phyloP scores from a whole-genome alignment of 306 rosid species.

The Arachis hypogaea region DNA sequence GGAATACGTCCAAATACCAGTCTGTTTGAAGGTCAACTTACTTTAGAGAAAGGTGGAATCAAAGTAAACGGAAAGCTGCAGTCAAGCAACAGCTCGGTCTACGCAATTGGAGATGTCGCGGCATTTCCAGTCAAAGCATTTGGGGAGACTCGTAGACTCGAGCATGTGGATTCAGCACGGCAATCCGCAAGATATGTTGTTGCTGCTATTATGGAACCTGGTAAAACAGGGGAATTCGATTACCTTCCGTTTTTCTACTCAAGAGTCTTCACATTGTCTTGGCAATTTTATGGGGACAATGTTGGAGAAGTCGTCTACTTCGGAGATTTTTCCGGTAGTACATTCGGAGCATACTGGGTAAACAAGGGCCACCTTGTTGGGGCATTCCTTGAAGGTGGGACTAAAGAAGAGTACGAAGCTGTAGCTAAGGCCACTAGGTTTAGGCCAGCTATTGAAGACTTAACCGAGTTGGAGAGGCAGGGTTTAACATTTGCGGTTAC shows the following conservation, averaged over 20 bases:
- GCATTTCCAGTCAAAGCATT: conserved; percentile 92
- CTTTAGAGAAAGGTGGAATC: conserved; percentile 97
- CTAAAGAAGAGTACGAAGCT: conserved; percentile 48
- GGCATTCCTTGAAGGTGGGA: conserved; percentile 50
- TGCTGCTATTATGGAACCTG: conserved; percentile 73
- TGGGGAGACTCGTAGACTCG: conserved; percentile 88
- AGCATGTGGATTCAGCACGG: conserved; percentile 93
- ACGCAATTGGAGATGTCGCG: conserved; percentile 97
- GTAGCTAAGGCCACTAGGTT: conserved; percentile 62
- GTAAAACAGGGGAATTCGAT: conserved; percentile 71
- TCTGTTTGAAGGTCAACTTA: conserved; percentile 95
- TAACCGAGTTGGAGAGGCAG: conserved; percentile 75
- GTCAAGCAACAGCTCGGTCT: conserved; percentile 82
- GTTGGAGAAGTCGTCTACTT: conserved; percentile 80
- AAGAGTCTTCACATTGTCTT: conserved; percentile 84
- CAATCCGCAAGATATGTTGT: conserved; percentile 85
- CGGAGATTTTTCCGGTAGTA: conserved; percentile 77
- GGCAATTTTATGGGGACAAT: conserved; percentile 96
- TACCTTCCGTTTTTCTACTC: conserved; percentile 96
- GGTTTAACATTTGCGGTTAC: conserved; percentile 77
- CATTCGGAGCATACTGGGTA: conserved; percentile 94
- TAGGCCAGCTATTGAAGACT: conserved; percentile 74
- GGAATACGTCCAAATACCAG: conserved; percentile 98
- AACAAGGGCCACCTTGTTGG: conserved; percentile 81
- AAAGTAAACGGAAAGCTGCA: conserved; percentile 91